phyloP scores from a whole-genome alignment of 345 rosid genomes.

The Litchi chinensis region DNA sequence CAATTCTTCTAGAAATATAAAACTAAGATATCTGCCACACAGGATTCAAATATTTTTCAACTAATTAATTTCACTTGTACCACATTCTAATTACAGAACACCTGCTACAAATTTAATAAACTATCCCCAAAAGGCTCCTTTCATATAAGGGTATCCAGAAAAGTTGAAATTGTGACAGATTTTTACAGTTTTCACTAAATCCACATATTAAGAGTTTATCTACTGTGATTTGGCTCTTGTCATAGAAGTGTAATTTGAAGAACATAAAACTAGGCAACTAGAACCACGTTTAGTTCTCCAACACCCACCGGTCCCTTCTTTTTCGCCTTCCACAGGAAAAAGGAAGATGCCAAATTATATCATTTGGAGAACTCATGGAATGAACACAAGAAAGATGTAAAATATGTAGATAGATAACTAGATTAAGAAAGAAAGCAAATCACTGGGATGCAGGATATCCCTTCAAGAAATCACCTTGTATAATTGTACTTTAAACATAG shows the following conservation, averaged over 20 bases:
- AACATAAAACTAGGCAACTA: not conserved
- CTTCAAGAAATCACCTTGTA: not conserved
- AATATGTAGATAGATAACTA: not conserved
- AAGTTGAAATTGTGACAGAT: not conserved
- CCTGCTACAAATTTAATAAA: not conserved
- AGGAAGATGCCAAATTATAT: not conserved
- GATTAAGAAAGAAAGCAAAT: not conserved
- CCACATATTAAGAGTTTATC: not conserved
- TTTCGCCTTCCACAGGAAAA: not conserved
- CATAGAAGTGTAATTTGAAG: not conserved
- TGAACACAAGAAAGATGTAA: not conserved
- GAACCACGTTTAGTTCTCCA: not conserved
- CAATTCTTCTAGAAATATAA: not conserved
- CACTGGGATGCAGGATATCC: not conserved
- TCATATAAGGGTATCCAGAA: not conserved
- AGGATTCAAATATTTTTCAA: slow-evolving; percentile 7
- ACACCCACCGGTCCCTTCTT: not conserved
- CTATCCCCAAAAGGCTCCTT: not conserved
- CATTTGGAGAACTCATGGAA: not conserved
- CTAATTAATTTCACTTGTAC: not conserved
- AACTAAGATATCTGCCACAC: slow-evolving; percentile 1
- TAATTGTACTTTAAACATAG: not conserved
- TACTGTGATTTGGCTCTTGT: not conserved
- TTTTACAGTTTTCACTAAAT: not conserved
- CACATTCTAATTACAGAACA: not conserved